A percentile compares a stretch with the other conserved stretches of the same genome.
phyloP scores from a whole-genome alignment of 2,329 filamentous ascomycete species.

The Huntiella bhutanensis region DNA sequence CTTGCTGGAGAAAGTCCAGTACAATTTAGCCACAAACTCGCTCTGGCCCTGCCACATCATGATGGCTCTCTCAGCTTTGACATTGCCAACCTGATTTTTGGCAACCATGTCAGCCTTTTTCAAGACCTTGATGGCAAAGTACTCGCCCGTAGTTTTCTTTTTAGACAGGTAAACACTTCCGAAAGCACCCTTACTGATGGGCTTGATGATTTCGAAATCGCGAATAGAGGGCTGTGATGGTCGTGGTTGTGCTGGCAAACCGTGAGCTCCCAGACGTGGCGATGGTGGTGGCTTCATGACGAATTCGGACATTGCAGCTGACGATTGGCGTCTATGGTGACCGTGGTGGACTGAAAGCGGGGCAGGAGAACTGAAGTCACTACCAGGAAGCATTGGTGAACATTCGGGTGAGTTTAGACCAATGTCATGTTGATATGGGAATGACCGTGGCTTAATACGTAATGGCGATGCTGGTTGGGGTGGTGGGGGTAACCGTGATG shows the following conservation, averaged over 20 bases:
- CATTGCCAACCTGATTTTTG: conserved; percentile 97
- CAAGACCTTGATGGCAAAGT: conserved; percentile 94
- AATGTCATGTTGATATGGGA: conserved; percentile 40
- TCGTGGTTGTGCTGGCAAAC: conserved; percentile 66
- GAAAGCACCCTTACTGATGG: conserved; percentile 96
- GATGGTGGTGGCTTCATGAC: conserved; percentile 56
- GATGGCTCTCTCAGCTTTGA: conserved; percentile 94
- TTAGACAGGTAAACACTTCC: conserved; percentile 95
- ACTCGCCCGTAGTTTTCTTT: conserved; percentile 96
- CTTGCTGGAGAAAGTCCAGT: conserved; percentile 99
- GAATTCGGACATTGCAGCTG: conserved; percentile 59
- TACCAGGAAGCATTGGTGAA: conserved; percentile 68
- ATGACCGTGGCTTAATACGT: conserved; percentile 61
- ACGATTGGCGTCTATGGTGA: conserved; percentile 80
- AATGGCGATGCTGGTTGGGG: conserved; percentile 66
- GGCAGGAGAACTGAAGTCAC: conserved; percentile 62
- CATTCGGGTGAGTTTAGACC: conserved; percentile 61
- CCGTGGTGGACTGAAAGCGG: conserved; percentile 28
- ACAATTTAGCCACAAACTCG: conserved; percentile 95
- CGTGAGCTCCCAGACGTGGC: conserved; percentile 56
- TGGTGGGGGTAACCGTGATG: conserved; percentile 37
- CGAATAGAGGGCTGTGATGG: conserved; percentile 92
- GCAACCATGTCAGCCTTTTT: conserved; percentile 99
- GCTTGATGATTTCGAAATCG: conserved; percentile 98
- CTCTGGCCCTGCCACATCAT: conserved; percentile 99